Evolutionary conservation across 306 rosid species (phyloP).

Genomic region (Vigna trinervia): DNA sequence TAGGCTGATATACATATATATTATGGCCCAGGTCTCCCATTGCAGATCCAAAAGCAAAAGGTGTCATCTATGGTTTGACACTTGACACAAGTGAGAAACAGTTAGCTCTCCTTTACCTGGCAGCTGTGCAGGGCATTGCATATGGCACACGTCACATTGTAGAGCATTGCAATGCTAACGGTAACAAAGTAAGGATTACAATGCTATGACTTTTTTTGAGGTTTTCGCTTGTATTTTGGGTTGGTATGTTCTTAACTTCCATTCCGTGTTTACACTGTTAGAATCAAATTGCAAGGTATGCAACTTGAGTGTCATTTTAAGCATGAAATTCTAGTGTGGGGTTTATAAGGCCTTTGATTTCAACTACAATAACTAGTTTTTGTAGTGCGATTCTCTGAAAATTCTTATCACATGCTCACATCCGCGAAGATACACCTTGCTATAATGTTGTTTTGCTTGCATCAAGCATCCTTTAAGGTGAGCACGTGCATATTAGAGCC

Average conservation of each 20-base stretch:
- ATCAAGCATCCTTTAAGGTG: constrained; percentile 16
- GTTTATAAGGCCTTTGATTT: not conserved
- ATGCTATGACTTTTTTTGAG: constrained; percentile 37
- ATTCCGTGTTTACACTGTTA: constrained; percentile 13
- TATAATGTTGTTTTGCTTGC: constrained; percentile 5
- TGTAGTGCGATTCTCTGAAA: not conserved
- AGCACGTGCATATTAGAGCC: constrained; percentile 2
- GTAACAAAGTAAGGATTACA: constrained; percentile 80
- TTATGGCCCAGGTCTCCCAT: constrained; percentile 82
- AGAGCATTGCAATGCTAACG: constrained; percentile 92
- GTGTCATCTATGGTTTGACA: constrained; percentile 84
- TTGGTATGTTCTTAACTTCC: constrained; percentile 27
- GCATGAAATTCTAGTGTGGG: not conserved
- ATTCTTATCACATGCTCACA: not conserved
- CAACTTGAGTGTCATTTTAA: not conserved
- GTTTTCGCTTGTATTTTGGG: constrained; percentile 33
- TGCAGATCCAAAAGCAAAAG: constrained; percentile 95
- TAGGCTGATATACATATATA: constrained; percentile 31
- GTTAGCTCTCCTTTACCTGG: constrained; percentile 84
- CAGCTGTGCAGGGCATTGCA: constrained; percentile 91
- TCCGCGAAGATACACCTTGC: constrained; percentile 21
- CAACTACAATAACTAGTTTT: not conserved
- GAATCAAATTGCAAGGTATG: not conserved
- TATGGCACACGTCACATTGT: constrained; percentile 98
- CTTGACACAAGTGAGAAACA: constrained; percentile 87